phyloP scores from a whole-genome alignment of 148 eudicot genomes.

The Hydrangea macrophylla region DNA sequence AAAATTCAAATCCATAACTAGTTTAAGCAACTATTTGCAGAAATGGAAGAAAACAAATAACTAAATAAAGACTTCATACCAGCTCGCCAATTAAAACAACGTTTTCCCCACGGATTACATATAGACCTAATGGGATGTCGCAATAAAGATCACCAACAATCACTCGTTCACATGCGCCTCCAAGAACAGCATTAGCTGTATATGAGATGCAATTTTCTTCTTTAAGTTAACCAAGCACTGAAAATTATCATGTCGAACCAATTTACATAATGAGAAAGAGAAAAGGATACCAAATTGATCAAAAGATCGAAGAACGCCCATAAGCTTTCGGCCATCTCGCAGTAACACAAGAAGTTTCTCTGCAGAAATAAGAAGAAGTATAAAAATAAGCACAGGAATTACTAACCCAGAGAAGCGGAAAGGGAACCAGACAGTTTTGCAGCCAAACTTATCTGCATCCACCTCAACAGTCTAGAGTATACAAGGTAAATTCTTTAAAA shows the following conservation, averaged over 20 bases:
- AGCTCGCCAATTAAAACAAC: conserved; percentile 92
- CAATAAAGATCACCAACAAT: conserved; percentile 90
- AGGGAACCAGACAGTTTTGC: not conserved
- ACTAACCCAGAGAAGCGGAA: not conserved
- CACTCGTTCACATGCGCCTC: conserved; percentile 90
- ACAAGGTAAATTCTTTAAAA: not conserved
- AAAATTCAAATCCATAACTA: not conserved
- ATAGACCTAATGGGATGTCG: conserved; percentile 85
- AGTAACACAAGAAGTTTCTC: conserved; percentile 86
- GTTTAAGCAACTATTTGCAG: not conserved
- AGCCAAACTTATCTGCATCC: not conserved
- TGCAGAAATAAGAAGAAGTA: conserved; percentile 18
- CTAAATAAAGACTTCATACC: conserved; percentile 55
- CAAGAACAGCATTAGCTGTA: conserved; percentile 91
- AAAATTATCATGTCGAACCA: not conserved
- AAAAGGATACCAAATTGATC: conserved; percentile 84
- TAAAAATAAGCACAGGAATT: not conserved
- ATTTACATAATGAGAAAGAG: not conserved
- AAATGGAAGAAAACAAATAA: conserved; percentile 1
- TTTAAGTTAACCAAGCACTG: conserved; percentile 14
- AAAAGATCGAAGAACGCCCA: conserved; percentile 84
- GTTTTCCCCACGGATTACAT: conserved; percentile 84
- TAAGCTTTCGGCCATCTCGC: conserved; percentile 83
- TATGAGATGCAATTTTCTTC: not conserved
- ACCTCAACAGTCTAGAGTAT: not conserved